Evolutionary conservation across 441 rosid genomes (phyloP), one percentile per base, ranked within the genome.

Genomic region (Corymbia calophylla): DNA sequence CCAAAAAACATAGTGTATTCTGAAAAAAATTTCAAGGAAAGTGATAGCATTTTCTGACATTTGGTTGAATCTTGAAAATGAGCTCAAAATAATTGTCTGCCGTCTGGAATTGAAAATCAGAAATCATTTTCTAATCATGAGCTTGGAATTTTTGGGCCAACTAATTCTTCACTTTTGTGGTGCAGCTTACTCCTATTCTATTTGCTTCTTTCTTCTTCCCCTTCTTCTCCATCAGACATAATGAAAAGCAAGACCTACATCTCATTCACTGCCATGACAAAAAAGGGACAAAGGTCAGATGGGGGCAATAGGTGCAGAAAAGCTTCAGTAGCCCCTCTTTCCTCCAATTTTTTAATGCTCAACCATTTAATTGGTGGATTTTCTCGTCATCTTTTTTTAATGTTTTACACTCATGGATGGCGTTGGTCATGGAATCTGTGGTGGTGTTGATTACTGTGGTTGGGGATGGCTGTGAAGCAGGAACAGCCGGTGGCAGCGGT

Each of bases 401-500:
- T 73, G 49, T 73, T 39, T 39, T 3, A 49, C 16, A 4, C 29
- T 73, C 84, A 21, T 39, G 82, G 39, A 39, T 39, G 49, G 8
- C 21, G 17, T 73, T 0, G 17, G 49, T 73, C 49, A 73, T 73
- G 49, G 51, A 73, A 51, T 21, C 49, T 39, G 16, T 3, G 29
- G 84, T 39, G 51, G 49, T 21, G 84, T 21, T 21, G 84, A 39
- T 73, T 12, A 39, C 0, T 11, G 29, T 39, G 84, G 84, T 23
- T 23, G 49, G 84, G 49, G 49, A 73, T 39, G 29, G 29, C 84
- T 21, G 51, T 11, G 84, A 39, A 73, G 84, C 84, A 73, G 51
- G 49, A 73, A 49, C 29, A 1, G 0, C 51, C 9, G 0, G 3
- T 73, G 84, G 51, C 0, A 73, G 9, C 84, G 1, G 0, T 13